phyloP scores from a whole-genome alignment of 257 asterid species.

The Rhazya stricta region DNA sequence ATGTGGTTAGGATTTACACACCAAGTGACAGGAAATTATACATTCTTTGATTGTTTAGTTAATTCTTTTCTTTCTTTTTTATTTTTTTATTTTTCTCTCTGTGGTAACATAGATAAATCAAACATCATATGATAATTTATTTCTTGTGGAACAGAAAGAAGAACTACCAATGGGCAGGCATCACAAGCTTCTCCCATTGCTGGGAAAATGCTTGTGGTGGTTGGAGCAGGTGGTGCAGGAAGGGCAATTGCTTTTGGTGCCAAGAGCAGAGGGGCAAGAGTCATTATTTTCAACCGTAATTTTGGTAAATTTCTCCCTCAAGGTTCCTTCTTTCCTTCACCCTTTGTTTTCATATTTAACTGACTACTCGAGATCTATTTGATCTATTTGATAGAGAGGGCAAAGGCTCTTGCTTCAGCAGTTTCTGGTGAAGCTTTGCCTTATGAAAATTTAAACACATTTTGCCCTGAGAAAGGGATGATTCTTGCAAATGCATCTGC shows the following conservation, averaged over 20 bases:
- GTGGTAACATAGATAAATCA: neutral
- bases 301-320: constrained; percentile 34
- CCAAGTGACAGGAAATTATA: neutral
- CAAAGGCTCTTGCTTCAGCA: constrained; percentile 60
- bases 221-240: constrained; percentile 88
- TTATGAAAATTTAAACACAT: constrained; percentile 36
- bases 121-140: neutral
- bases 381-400: constrained; percentile 38
- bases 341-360: neutral
- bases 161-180: constrained; percentile 24
- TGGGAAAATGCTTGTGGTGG: constrained; percentile 57
- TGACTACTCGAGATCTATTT: constrained; percentile 1
- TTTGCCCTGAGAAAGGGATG: constrained; percentile 53
- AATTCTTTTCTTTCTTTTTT: neutral
- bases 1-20: neutral
- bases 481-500: constrained; percentile 73
- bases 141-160: constrained; percentile 30
- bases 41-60: neutral
- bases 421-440: constrained; percentile 68
- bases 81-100: neutral
- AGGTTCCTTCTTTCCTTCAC: neutral
- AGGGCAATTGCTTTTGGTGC: constrained; percentile 75
- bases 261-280: constrained; percentile 64
- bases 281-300: constrained; percentile 62
- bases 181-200: constrained; percentile 47